Evolutionary conservation across 441 rosid genomes (phyloP).

Genomic region (Croton setiger): DNA sequence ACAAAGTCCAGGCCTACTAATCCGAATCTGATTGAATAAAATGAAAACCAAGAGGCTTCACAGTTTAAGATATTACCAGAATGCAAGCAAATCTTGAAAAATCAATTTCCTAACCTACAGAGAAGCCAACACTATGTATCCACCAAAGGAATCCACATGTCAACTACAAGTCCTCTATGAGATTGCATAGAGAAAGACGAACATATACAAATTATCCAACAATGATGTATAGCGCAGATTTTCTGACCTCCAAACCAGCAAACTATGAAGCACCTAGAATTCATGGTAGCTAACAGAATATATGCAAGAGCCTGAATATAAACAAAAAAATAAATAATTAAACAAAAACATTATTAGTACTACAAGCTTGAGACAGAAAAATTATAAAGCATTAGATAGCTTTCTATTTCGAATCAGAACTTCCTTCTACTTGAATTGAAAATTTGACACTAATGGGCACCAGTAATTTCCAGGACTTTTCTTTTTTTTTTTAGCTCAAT

Average conservation of each 20-base stretch:
- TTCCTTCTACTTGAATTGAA: not conserved
- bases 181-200: conserved; percentile 36
- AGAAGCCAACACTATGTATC: conserved; percentile 47
- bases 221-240: conserved; percentile 36
- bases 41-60: conserved; percentile 4
- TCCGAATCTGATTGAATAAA: conserved; percentile 15
- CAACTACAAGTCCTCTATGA: conserved; percentile 32
- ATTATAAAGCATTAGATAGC: not conserved
- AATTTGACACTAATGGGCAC: not conserved
- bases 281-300: conserved; percentile 41
- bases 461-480: conserved; percentile 15
- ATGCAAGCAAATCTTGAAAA: conserved; percentile 13
- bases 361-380: not conserved
- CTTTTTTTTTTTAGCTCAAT: not conserved
- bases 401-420: not conserved
- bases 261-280: conserved; percentile 37
- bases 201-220: conserved; percentile 38
- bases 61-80: conserved; percentile 8
- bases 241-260: conserved; percentile 46
- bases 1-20: conserved; percentile 21
- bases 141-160: conserved; percentile 69
- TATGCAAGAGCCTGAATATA: conserved; percentile 30
- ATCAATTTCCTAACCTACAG: conserved; percentile 18
- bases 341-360: conserved; percentile 16
- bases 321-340: not conserved